Percentiles rank a stretch among this genome's conserved stretches.
Evolutionary conservation across 441 rosid genomes (phyloP).

Genomic region (Daphne laureola): DNA sequence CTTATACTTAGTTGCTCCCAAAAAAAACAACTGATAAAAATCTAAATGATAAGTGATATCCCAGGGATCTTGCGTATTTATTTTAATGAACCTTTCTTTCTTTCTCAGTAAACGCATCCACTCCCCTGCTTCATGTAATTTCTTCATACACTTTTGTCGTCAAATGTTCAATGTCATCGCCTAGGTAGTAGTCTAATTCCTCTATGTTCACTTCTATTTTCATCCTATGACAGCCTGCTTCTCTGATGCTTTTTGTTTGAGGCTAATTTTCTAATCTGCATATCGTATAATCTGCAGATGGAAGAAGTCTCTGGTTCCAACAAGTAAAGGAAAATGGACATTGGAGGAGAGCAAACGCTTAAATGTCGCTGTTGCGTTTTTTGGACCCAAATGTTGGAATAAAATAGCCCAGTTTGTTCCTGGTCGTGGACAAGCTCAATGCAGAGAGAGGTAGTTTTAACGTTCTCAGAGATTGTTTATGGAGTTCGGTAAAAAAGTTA

Average conservation of each 20-base stretch:
- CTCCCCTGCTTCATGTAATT: no score
- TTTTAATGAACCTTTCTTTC: no score
- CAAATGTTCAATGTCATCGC: no score
- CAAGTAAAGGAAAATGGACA: slow-evolving; percentile 46
- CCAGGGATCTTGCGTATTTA: no score
- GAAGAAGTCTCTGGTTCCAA: slow-evolving; percentile 64
- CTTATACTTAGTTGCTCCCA: no score
- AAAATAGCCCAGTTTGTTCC: slow-evolving; percentile 74
- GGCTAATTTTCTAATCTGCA: not conserved
- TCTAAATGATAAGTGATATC: no score
- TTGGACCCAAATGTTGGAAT: slow-evolving; percentile 74
- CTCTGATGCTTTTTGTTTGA: not conserved
- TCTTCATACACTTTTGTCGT: no score
- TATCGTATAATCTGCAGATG: slow-evolving; percentile 42
- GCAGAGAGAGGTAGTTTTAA: slow-evolving; percentile 65
- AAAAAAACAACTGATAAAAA: no score
- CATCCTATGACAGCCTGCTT: not conserved
- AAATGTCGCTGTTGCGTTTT: slow-evolving; percentile 74
- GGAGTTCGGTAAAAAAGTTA: not conserved
- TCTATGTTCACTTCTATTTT: no score
- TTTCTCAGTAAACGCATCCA: no score
- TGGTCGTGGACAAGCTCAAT: slow-evolving; percentile 64
- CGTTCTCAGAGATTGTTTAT: slow-evolving; percentile 8
- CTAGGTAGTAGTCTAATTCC: no score
- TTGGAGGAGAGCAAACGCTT: slow-evolving; percentile 63